Percentiles rank a stretch among this genome's conserved stretches.
Conservation (phyloP, 805 yeast genomes). For the Starmerella ratchasimensis region DNA sequence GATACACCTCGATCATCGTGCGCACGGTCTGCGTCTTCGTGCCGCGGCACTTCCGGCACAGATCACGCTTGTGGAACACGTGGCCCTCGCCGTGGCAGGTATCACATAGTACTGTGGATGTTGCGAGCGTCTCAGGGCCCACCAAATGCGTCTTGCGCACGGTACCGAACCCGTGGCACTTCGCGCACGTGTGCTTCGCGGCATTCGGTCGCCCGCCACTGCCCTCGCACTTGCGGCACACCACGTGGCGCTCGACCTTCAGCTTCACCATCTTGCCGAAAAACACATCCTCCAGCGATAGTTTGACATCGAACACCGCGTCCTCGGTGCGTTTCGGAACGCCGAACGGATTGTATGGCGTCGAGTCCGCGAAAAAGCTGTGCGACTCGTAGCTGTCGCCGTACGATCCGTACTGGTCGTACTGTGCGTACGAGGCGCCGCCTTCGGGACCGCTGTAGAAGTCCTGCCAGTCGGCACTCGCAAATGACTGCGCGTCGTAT, state of each 20-base stretch:
- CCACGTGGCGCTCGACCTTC: constrained; percentile 52
- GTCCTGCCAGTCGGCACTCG: constrained; percentile 29
- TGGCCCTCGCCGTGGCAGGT: constrained; percentile 62
- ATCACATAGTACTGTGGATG: constrained; percentile 46
- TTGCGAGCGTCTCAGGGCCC: constrained; percentile 64
- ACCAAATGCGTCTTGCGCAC: constrained; percentile 46
- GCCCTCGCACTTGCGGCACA: constrained; percentile 66
- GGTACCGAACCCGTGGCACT: constrained; percentile 62
- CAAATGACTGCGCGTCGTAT: constrained; percentile 24
- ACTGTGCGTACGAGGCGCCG: constrained; percentile 4
- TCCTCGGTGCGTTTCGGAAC: constrained; percentile 39
- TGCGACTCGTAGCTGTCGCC: neutral
- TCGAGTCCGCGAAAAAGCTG: constrained; percentile 15
- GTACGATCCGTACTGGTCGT: constrained; percentile 3
- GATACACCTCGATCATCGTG: constrained; percentile 60
- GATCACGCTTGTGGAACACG: constrained; percentile 46
- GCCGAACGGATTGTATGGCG: constrained; percentile 18
- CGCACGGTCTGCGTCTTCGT: constrained; percentile 45
- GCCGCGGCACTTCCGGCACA: constrained; percentile 68
- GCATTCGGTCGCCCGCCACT: constrained; percentile 57
- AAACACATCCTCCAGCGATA: constrained; percentile 70
- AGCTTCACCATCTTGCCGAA: constrained; percentile 74
- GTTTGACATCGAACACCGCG: constrained; percentile 49
- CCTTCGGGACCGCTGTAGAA: constrained; percentile 18
- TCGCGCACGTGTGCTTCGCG: constrained; percentile 39